A percentile compares a stretch with the other conserved stretches of the same genome.
Evolutionary conservation across 331 rosid genomes (phyloP).

Genomic region (Cydonia oblonga): DNA sequence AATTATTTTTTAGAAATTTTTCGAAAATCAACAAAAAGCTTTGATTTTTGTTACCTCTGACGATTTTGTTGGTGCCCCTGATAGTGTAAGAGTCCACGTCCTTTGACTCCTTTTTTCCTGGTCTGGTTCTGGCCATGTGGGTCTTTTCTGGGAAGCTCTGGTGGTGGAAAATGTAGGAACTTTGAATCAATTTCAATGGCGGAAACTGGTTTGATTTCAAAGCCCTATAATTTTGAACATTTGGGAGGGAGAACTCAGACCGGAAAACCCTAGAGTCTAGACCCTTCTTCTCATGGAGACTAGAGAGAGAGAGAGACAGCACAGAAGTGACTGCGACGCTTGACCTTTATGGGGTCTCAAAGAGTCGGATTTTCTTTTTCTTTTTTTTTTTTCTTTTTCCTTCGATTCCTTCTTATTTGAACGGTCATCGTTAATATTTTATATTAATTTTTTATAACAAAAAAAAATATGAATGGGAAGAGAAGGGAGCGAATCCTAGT

Average conservation of each 20-base stretch:
- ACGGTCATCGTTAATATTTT: no score
- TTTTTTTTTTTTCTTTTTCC: no score
- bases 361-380: no score
- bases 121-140: slow-evolving; percentile 68
- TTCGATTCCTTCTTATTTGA: no score
- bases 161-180: slow-evolving; percentile 1
- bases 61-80: slow-evolving; percentile 81
- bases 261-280: slow-evolving; percentile 48
- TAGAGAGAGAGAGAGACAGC: background rate
- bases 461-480: no score
- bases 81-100: slow-evolving; percentile 70
- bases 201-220: background rate
- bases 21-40: background rate
- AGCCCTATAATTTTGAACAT: slow-evolving; percentile 7
- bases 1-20: background rate
- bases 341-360: slow-evolving; percentile 8
- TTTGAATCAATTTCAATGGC: slow-evolving; percentile 8
- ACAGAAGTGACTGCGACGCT: slow-evolving; percentile 24
- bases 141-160: background rate
- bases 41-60: slow-evolving; percentile 42
- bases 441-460: no score
- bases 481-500: no score
- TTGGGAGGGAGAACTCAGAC: slow-evolving; percentile 14
- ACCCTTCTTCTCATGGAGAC: background rate
- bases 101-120: slow-evolving; percentile 30